Evolutionary conservation across 306 rosid genomes (phyloP).

Genomic region (Lotus japonicus): DNA sequence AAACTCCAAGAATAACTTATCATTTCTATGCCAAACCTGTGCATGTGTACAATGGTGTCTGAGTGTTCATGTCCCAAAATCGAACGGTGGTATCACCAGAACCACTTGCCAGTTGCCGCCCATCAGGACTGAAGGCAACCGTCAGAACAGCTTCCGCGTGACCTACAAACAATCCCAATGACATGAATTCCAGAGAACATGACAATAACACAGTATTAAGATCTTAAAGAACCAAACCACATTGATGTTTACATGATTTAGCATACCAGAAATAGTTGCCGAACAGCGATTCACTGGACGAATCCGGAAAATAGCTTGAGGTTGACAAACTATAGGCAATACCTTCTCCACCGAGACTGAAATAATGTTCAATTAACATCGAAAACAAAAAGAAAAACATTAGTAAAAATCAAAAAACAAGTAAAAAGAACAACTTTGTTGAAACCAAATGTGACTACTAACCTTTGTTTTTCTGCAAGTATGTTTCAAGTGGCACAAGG

Average conservation of each 20-base stretch:
- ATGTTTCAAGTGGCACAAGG: constrained; percentile 55
- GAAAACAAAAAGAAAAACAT: neutral
- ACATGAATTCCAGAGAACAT: neutral
- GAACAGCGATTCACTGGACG: constrained; percentile 87
- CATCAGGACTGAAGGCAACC: constrained; percentile 95
- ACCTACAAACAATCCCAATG: constrained; percentile 44
- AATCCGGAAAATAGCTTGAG: constrained; percentile 83
- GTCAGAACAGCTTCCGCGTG: constrained; percentile 78
- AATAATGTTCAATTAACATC: neutral
- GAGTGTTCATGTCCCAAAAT: constrained; percentile 87
- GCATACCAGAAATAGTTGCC: constrained; percentile 84
- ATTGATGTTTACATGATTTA: neutral
- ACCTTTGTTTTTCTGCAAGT: constrained; percentile 82
- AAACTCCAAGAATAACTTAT: constrained; percentile 14
- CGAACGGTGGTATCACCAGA: constrained; percentile 93
- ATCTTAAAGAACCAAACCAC: neutral
- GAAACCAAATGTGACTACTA: constrained; percentile 9
- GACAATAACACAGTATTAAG: neutral
- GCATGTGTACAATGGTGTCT: constrained; percentile 79
- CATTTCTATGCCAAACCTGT: constrained; percentile 52
- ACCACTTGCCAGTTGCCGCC: constrained; percentile 88
- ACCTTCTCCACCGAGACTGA: constrained; percentile 96
- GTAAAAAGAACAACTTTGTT: neutral
- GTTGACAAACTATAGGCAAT: constrained; percentile 85
- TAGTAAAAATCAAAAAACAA: neutral